These are phyloP conservation scores for Biscogniauxia marginata DNA, from an alignment of 2,329 filamentous ascomycete genomes.

Conservation along the genomic window DNA sequence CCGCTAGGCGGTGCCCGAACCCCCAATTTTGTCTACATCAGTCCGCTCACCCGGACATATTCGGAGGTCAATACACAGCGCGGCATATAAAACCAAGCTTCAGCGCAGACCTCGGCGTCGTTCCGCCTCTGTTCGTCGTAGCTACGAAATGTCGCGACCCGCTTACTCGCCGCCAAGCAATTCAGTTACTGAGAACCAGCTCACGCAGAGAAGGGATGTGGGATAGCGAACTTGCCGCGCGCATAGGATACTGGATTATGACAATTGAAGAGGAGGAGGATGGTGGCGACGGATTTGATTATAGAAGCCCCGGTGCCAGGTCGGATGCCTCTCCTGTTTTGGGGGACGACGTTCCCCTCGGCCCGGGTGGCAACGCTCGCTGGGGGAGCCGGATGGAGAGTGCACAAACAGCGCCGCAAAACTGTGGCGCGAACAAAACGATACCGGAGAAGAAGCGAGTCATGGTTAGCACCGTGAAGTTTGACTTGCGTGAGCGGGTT, in stretches of 20 bases:
- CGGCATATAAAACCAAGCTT: conserved; percentile 60
- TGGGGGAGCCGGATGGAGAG: conserved; percentile 35
- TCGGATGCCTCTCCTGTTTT: conserved; percentile 34
- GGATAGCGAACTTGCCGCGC: conserved; percentile 60
- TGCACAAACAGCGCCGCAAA: conserved; percentile 15
- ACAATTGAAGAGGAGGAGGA: conserved; percentile 52
- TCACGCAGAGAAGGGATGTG: conserved; percentile 67
- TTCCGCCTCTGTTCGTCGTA: conserved; percentile 64
- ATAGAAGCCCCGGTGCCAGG: conserved; percentile 22
- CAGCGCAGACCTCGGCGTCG: conserved; percentile 62
- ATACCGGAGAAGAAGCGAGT: conserved; percentile 55
- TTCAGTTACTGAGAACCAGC: conserved; percentile 58
- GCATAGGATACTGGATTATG: conserved; percentile 56
- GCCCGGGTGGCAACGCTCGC: conserved; percentile 45
- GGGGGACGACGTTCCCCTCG: conserved; percentile 36
- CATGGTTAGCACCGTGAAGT: conserved; percentile 56
- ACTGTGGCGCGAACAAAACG: conserved; percentile 22
- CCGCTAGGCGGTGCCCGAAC: conserved; percentile 44
- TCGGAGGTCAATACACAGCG: conserved; percentile 43
- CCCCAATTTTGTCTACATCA: conserved; percentile 44
- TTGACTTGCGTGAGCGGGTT: conserved; percentile 51
- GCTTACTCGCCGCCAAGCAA: conserved; percentile 55
- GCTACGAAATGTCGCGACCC: conserved; percentile 65
- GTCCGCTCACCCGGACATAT: conserved; percentile 36
- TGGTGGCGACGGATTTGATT: conserved; percentile 20